Conservation (phyloP, 2,329 filamentous ascomycete genomes). For the Zasmidium angulare region DNA sequence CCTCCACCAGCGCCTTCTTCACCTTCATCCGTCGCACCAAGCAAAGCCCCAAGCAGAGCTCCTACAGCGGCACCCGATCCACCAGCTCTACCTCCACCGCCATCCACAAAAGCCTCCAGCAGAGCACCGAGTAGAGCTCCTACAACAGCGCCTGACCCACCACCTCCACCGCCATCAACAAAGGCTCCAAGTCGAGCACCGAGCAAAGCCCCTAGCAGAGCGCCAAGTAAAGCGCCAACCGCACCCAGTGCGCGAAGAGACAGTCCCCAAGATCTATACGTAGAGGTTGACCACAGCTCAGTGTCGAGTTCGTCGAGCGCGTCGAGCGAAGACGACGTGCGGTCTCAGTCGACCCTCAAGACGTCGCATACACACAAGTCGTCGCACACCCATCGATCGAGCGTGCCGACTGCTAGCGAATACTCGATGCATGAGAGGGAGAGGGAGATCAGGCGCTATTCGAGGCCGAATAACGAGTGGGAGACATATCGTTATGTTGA, state of each 20-base stretch:
- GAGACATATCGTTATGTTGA: conserved; percentile 49
- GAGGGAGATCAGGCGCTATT: conserved; percentile 42
- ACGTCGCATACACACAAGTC: conserved; percentile 24
- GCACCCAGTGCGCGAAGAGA: conserved; percentile 7
- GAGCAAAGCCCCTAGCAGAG: conserved; percentile 6
- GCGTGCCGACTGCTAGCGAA: conserved; percentile 26
- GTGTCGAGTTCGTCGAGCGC: conserved; percentile 9
- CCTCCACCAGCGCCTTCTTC: conserved; percentile 1
- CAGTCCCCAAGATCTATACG: conserved; percentile 29
- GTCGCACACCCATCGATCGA: conserved; percentile 7
- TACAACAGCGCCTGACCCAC: background rate
- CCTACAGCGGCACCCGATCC: background rate
- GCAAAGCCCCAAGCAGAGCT: conserved; percentile 3
- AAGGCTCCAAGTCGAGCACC: conserved; percentile 2
- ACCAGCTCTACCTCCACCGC: background rate
- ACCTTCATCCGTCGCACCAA: conserved; percentile 2
- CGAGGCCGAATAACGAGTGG: conserved; percentile 37
- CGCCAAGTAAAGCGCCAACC: conserved; percentile 21
- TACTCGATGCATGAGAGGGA: conserved; percentile 48
- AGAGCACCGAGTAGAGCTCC: conserved; percentile 5
- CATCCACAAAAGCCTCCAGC: background rate
- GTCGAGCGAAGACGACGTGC: conserved; percentile 30
- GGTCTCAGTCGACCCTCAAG: conserved; percentile 19
- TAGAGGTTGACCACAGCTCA: conserved; percentile 41
- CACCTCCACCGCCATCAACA: background rate